A percentile compares a stretch with the other conserved stretches of the same genome.
Evolutionary conservation across 768 basidiomycete species (phyloP).

Genomic region (Boletus tylopilopsis): DNA sequence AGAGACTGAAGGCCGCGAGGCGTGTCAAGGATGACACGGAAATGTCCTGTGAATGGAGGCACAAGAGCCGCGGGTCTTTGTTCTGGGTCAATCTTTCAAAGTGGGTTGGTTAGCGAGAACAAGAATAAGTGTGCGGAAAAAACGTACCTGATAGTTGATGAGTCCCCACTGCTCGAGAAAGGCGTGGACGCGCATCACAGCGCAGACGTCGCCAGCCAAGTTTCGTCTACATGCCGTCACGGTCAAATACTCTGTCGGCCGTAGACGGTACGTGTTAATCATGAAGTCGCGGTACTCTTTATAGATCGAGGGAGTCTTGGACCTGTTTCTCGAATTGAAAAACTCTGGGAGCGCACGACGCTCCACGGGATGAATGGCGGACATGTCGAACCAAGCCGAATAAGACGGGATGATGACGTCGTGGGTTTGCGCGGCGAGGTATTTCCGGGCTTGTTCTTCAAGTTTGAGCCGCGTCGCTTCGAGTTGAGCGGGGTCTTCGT

Average conservation of each 20-base stretch:
- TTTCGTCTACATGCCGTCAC: slow-evolving; percentile 96
- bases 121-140: neutral
- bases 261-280: slow-evolving; percentile 95
- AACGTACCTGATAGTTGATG: slow-evolving; percentile 92
- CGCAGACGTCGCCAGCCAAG: slow-evolving; percentile 96
- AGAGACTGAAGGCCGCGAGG: slow-evolving; percentile 94
- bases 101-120: slow-evolving; percentile 2
- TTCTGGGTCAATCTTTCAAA: slow-evolving; percentile 88
- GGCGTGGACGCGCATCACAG: slow-evolving; percentile 97
- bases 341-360: slow-evolving; percentile 93
- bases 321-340: slow-evolving; percentile 92
- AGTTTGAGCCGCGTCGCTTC: slow-evolving; percentile 76
- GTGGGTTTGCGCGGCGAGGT: slow-evolving; percentile 96
- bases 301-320: slow-evolving; percentile 95
- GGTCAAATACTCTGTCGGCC: slow-evolving; percentile 93
- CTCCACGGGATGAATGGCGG: slow-evolving; percentile 89
- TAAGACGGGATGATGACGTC: slow-evolving; percentile 97
- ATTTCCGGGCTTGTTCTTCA: slow-evolving; percentile 87
- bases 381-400: slow-evolving; percentile 97
- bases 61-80: slow-evolving; percentile 90
- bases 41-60: slow-evolving; percentile 98
- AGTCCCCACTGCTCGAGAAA: slow-evolving; percentile 99
- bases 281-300: slow-evolving; percentile 99
- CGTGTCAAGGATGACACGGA: slow-evolving; percentile 95
- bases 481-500: slow-evolving; percentile 79